phyloP scores from a whole-genome alignment of 805 yeast genomes.

The Scheffersomyces ergatensis region DNA sequence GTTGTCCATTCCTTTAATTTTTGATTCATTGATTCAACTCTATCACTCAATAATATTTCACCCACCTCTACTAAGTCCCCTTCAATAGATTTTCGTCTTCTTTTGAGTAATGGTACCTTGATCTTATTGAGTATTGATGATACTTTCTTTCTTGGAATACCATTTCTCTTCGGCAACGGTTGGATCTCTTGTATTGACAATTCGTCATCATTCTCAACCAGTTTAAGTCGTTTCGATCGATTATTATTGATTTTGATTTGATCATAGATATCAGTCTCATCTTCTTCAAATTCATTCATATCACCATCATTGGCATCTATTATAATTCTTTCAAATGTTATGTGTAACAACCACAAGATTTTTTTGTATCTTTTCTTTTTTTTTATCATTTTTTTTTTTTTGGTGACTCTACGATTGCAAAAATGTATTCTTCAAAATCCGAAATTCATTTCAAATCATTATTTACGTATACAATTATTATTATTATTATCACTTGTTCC shows the following conservation, averaged over 20 bases:
- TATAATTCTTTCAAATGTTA: no score
- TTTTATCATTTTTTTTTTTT: no score
- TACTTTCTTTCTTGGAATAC: background rate
- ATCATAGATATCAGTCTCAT: background rate
- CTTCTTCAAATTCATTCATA: background rate
- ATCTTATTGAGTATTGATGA: background rate
- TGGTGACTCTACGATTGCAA: no score
- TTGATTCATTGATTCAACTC: constrained; percentile 1
- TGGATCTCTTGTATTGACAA: no score
- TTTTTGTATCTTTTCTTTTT: no score
- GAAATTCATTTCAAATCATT: no score
- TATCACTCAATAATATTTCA: background rate
- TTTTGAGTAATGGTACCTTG: background rate
- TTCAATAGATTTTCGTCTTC: background rate
- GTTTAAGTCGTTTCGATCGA: background rate
- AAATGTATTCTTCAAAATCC: no score
- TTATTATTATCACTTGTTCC: no score
- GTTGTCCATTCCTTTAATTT: background rate
- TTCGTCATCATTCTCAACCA: no score
- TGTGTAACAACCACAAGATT: no score
- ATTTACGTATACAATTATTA: no score
- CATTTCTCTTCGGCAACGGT: background rate
- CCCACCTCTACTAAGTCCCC: background rate
- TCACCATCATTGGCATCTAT: background rate
- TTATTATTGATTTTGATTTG: background rate